Base-by-base conservation (phyloP, 139 green algal genomes). In the Micractinium sp. region DNA sequence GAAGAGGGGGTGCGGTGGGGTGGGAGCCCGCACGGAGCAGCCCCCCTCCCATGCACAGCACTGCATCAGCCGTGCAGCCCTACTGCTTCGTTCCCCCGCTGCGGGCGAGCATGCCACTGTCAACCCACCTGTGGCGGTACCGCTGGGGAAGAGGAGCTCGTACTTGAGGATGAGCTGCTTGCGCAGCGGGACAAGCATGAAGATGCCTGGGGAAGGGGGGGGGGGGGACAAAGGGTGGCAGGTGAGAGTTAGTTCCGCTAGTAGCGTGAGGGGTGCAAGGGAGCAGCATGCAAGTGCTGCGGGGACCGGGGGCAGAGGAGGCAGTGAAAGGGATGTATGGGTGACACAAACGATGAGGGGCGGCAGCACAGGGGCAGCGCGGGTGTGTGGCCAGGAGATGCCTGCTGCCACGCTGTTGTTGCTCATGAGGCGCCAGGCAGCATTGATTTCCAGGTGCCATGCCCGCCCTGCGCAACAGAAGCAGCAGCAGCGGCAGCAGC, bases 71-170 rank as follows among this genome's bases (percentile, higher is more conserved):
- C 12, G 63, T 27, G 60, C 60, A 66, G 60, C 15, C 60, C 15
- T 66, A 14, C 15, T 16, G 16, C 60, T 16, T 23, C 15, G 60
- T 66, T 16, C 60, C 60, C 16, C 15, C 60, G 15, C 14, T 7
- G 15, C 7, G 23, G 18, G 14, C 67, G 15, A 74, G 22, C 66
- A 74, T 74, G 16, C 19, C 66, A 74, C n/a, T 39, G n/a, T 35
- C 74, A 80, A 29, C 78, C 4, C 78, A 84, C 78, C 78, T 16
- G 79, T 85, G 47, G 90, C 90, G 33, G 86, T 92, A 61, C 86
- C 86, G 20, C 63, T 81, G 39, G 90, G 90, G 75, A 80, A 92
- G 2, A 75, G 80, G 63, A 82, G 38, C 23, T 82, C 77, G 77
- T 82, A 56, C 38, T 82, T 56, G 3, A 82, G 38, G 12, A 82